Evolutionary conservation across 352 stramenopile species (phyloP).

Genomic region (Phytopythium ostracodes): DNA sequence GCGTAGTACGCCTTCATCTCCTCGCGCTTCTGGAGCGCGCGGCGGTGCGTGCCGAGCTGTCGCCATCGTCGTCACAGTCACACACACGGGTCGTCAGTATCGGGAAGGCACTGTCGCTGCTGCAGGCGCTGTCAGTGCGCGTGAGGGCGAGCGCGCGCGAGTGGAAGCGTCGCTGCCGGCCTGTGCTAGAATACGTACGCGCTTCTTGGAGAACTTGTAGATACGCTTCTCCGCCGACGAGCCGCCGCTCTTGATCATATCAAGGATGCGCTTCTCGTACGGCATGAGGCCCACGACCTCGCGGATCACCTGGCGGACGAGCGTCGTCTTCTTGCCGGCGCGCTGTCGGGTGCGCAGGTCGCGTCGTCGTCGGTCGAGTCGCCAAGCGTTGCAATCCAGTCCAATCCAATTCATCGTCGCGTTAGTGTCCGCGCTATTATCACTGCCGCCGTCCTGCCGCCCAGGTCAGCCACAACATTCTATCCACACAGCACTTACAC

Average conservation of each 20-base stretch:
- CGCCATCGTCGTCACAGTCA: not conserved
- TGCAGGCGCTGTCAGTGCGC: not conserved
- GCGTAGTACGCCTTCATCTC: slow-evolving; percentile 99
- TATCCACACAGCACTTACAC: slow-evolving; percentile 64
- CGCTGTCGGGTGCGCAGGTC: no score
- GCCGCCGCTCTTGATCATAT: slow-evolving; percentile 99
- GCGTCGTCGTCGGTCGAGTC: slow-evolving; percentile 9
- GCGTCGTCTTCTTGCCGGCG: slow-evolving; percentile 92
- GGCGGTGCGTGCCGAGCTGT: slow-evolving; percentile 97
- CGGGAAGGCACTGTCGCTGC: not conserved
- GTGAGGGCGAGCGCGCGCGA: not conserved
- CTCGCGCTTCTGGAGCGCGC: slow-evolving; percentile 97
- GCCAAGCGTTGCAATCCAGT: not conserved
- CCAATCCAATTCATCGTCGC: not conserved
- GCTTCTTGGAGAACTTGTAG: slow-evolving; percentile 99
- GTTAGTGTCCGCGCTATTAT: not conserved
- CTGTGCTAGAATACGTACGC: slow-evolving; percentile 49
- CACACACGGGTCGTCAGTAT: slow-evolving; percentile 15
- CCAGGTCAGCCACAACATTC: not conserved
- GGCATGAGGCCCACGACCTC: slow-evolving; percentile 98
- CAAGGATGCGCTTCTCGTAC: slow-evolving; percentile 99
- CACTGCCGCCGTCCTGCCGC: not conserved
- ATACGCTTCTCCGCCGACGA: slow-evolving; percentile 97
- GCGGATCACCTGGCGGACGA: slow-evolving; percentile 95
- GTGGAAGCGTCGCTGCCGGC: not conserved